Base-by-base conservation (phyloP, 139 green algal genomes). In the Microglena sp. region DNA sequence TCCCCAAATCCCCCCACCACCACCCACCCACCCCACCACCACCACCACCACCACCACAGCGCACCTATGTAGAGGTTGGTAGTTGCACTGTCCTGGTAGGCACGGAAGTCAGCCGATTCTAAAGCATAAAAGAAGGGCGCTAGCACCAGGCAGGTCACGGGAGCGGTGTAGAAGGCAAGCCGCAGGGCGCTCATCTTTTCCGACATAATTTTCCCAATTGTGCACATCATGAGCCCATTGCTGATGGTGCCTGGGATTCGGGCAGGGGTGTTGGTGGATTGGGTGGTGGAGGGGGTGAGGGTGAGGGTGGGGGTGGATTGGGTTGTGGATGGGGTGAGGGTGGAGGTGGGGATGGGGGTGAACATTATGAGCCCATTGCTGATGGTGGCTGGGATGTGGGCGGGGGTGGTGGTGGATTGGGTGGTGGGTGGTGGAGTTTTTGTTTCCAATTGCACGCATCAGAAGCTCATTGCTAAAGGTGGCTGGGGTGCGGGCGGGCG, bases 161-260 rank as follows among this genome's bases (percentile, higher is more conserved):
- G 86, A 6, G 86, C 79, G 11, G 83, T 88, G 79, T 91, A 93
- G 65, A 90, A 93, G 6, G 84, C 88, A 7, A 93, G 74, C 7
- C 76, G 70, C 55, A 88, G 58, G 22, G 87, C 84, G 64, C 91
- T 79, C 60, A 90, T 55, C 75, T 87, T 86, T 63, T 90, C 82
- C 18, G 62, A 76, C 60, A 87, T 69, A 21, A 87, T 54, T 50
- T 32, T 35, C 1, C 78, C 78, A 28, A 72, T 78, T 50, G 35
- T 67, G 34, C 46, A 70, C 76, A 83, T 79, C 44, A 74, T 73
- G 15, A 83, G 61, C 1, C 69, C 76, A 55, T 82, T 78, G n/a
- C 67, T 72, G 24, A 74, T 36, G 22, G 76, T 82, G 33, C 63
- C 75, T 74, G 69, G 28, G 44, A 22, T 3, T 44, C 15, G 30